Evolutionary conservation across 2,329 filamentous ascomycete species (phyloP).

Genomic region (Berkeleyomyces basicola): DNA sequence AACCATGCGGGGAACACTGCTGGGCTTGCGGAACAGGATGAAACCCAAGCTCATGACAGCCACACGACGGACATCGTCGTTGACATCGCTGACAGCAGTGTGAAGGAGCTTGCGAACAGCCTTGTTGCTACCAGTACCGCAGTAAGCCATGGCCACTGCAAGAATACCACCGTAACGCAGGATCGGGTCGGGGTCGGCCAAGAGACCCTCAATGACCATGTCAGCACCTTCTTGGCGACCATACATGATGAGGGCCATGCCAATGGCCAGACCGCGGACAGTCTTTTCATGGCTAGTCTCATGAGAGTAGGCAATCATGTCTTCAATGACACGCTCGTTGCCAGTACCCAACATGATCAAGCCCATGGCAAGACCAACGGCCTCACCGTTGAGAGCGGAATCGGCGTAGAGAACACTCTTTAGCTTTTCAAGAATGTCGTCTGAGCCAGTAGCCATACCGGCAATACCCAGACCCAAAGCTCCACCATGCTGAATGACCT

Average conservation of each 20-base stretch:
- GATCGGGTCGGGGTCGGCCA: conserved; percentile 86
- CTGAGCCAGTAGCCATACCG: conserved; percentile 88
- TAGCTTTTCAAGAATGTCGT: conserved; percentile 80
- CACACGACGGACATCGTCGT: conserved; percentile 87
- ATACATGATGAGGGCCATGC: conserved; percentile 98
- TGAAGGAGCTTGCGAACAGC: conserved; percentile 91
- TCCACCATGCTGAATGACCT: conserved; percentile 93
- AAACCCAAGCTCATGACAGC: conserved; percentile 97
- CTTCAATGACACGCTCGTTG: conserved; percentile 79
- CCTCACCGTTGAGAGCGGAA: conserved; percentile 91
- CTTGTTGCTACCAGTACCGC: conserved; percentile 95
- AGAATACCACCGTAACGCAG: conserved; percentile 95
- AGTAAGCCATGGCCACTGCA: conserved; percentile 96
- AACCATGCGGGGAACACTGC: conserved; percentile 95
- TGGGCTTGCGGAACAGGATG: conserved; percentile 94
- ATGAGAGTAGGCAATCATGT: conserved; percentile 95
- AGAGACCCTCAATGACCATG: conserved; percentile 79
- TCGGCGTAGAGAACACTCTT: conserved; percentile 80
- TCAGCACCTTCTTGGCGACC: conserved; percentile 88
- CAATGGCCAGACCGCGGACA: conserved; percentile 82
- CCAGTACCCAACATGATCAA: conserved; percentile 98
- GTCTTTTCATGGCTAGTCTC: conserved; percentile 99
- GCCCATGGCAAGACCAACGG: conserved; percentile 89
- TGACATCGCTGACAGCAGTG: conserved; percentile 93
- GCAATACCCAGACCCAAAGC: conserved; percentile 90